These are phyloP conservation scores for Actinomortierella ambigua DNA, from an alignment of 371 early-diverging fungal species.

Conservation along the genomic window DNA sequence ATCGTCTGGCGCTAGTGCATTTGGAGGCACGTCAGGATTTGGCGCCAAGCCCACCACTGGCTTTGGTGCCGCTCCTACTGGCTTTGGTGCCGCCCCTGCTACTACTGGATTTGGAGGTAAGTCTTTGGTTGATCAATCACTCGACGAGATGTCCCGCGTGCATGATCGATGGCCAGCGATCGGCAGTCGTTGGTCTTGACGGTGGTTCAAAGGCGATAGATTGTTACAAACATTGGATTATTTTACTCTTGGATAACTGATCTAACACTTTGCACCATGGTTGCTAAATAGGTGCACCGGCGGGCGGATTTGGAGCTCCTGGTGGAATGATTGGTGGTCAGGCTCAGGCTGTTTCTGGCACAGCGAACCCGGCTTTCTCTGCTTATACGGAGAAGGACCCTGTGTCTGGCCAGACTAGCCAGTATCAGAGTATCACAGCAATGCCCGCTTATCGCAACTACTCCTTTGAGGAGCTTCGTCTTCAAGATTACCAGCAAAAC, in stretches of 20 bases:
- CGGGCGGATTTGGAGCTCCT: conserved; percentile 59
- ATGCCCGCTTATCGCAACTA: conserved; percentile 89
- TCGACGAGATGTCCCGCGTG: too few relatives aligned
- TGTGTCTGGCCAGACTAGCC: conserved; percentile 59
- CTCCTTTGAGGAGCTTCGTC: conserved; percentile 91
- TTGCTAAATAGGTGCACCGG: conserved; percentile 29
- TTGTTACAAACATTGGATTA: not conserved
- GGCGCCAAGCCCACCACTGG: conserved; percentile 41
- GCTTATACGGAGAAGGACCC: conserved; percentile 71
- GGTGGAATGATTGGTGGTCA: conserved; percentile 54
- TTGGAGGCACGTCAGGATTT: conserved; percentile 53
- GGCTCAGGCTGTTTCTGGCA: conserved; percentile 46
- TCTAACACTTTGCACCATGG: conserved; percentile 47
- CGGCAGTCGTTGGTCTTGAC: too few relatives aligned
- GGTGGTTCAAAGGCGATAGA: too few relatives aligned
- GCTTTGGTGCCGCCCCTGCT: conserved; percentile 55
- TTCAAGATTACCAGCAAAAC: conserved; percentile 87
- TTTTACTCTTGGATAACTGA: not conserved
- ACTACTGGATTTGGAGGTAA: conserved; percentile 51
- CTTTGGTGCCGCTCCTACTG: conserved; percentile 44
- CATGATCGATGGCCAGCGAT: too few relatives aligned
- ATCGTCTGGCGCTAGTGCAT: conserved; percentile 49
- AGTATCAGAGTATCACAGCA: conserved; percentile 82
- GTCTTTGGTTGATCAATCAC: too few relatives aligned
- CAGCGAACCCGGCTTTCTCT: conserved; percentile 76